A percentile compares a stretch with the other conserved stretches of the same genome.
Evolutionary conservation across 208 protist species (phyloP).

Genomic region (Crithidia sp.): DNA sequence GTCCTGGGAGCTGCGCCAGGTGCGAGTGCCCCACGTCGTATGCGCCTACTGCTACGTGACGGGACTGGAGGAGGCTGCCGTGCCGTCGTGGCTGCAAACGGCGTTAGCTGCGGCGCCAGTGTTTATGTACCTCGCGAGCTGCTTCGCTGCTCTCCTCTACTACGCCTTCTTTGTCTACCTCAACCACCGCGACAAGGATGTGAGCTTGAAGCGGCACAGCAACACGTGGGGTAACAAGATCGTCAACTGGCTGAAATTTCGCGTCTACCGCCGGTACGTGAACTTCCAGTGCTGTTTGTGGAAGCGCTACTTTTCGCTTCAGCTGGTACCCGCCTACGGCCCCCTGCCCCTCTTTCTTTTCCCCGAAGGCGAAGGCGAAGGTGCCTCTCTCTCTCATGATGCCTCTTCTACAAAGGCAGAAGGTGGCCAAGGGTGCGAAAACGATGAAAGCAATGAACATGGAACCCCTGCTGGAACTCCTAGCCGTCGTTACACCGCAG

Average conservation of each 20-base stretch:
- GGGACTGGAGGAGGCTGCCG: background rate
- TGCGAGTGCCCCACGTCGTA: conserved; percentile 12
- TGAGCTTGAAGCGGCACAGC: conserved; percentile 39
- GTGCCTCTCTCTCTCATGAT: background rate
- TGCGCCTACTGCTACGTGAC: conserved; percentile 2
- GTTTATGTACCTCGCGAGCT: background rate
- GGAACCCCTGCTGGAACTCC: background rate
- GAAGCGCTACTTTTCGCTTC: conserved; percentile 42
- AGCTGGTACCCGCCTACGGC: conserved; percentile 43
- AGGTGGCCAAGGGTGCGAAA: too few species aligned
- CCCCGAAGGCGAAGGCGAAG: conserved; percentile 8
- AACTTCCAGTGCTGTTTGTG: conserved; percentile 30
- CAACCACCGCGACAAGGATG: conserved; percentile 33
- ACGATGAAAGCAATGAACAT: background rate
- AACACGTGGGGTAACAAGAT: conserved; percentile 17
- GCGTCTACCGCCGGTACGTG: conserved; percentile 23
- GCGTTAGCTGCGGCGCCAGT: background rate
- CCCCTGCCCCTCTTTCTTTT: conserved; percentile 42
- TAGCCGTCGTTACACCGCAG: background rate
- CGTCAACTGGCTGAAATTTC: conserved; percentile 42
- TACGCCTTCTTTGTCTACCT: conserved; percentile 36
- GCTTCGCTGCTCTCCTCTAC: conserved; percentile 1
- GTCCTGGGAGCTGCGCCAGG: conserved; percentile 16
- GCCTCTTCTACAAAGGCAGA: background rate
- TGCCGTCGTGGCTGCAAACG: background rate